Conservation (phyloP, 805 yeast species). For the Brettanomyces naardenensis region DNA sequence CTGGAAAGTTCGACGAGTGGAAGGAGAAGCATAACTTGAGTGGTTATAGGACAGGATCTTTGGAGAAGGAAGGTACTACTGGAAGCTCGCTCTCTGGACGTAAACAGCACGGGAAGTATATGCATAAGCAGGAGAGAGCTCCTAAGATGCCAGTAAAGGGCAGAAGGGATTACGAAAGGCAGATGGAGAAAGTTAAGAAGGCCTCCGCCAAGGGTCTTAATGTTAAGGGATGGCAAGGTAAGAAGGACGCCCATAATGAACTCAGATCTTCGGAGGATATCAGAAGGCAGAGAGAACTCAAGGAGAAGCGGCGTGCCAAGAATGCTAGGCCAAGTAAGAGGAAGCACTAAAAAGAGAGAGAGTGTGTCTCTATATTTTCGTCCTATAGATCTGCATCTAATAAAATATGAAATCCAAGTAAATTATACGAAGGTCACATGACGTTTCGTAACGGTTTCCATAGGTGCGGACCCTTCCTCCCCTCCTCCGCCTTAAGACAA, state of each 20-base stretch:
- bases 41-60: constrained; percentile 44
- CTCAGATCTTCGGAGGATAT: constrained; percentile 66
- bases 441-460: too few relatives aligned
- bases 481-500: neutral
- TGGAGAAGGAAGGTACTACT: constrained; percentile 31
- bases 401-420: too few relatives aligned
- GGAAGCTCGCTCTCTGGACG: constrained; percentile 27
- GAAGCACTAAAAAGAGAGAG: neutral
- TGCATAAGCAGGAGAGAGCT: constrained; percentile 67
- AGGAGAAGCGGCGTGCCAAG: constrained; percentile 74
- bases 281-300: constrained; percentile 60
- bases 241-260: constrained; percentile 45
- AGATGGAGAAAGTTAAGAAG: constrained; percentile 71
- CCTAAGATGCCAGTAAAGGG: constrained; percentile 88
- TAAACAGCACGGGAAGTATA: constrained; percentile 43
- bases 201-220: constrained; percentile 69
- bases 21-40: constrained; percentile 57
- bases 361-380: too few relatives aligned
- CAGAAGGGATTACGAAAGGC: constrained; percentile 79
- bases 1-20: constrained; percentile 94
- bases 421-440: too few relatives aligned
- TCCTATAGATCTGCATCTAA: too few relatives aligned
- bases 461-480: too few relatives aligned
- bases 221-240: constrained; percentile 56
- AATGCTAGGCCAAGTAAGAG: constrained; percentile 38